phyloP scores from a whole-genome alignment of 2,329 filamentous ascomycete species.

The Chrysosporium keratinophilum region DNA sequence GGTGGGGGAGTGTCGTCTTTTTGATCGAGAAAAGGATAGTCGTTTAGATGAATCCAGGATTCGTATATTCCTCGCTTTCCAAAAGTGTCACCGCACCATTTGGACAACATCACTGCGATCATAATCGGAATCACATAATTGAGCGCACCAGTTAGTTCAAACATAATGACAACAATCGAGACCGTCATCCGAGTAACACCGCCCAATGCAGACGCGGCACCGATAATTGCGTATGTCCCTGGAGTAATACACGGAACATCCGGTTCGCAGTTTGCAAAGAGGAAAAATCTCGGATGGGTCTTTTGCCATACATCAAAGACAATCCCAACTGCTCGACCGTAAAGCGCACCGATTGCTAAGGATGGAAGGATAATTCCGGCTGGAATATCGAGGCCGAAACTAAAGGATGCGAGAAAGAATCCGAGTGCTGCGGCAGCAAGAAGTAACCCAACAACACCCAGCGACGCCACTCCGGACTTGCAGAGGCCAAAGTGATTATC shows the following conservation, averaged over 20 bases:
- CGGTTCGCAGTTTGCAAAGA: slow-evolving; percentile 71
- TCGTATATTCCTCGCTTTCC: slow-evolving; percentile 92
- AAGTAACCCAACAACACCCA: slow-evolving; percentile 70
- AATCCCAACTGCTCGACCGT: slow-evolving; percentile 80
- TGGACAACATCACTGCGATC: slow-evolving; percentile 95
- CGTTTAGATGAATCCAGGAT: slow-evolving; percentile 91
- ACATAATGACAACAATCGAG: slow-evolving; percentile 98
- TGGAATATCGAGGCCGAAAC: slow-evolving; percentile 88
- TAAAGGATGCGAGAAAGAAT: slow-evolving; percentile 74
- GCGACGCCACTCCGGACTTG: slow-evolving; percentile 72
- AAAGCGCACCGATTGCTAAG: slow-evolving; percentile 87
- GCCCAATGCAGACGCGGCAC: slow-evolving; percentile 84
- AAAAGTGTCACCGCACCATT: slow-evolving; percentile 96
- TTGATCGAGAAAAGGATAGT: slow-evolving; percentile 91
- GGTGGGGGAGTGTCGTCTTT: slow-evolving; percentile 68
- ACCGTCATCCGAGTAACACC: slow-evolving; percentile 95
- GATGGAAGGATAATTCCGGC: slow-evolving; percentile 93
- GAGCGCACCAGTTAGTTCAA: slow-evolving; percentile 89
- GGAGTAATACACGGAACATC: slow-evolving; percentile 83
- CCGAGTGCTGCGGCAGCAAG: slow-evolving; percentile 72
- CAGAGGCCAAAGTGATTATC: slow-evolving; percentile 88
- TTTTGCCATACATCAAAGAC: slow-evolving; percentile 80
- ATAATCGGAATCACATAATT: slow-evolving; percentile 97
- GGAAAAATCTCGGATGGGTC: slow-evolving; percentile 62
- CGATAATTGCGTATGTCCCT: slow-evolving; percentile 92